Conservation (phyloP, 768 basidiomycete species). For the Pisolithus microcarpus region DNA sequence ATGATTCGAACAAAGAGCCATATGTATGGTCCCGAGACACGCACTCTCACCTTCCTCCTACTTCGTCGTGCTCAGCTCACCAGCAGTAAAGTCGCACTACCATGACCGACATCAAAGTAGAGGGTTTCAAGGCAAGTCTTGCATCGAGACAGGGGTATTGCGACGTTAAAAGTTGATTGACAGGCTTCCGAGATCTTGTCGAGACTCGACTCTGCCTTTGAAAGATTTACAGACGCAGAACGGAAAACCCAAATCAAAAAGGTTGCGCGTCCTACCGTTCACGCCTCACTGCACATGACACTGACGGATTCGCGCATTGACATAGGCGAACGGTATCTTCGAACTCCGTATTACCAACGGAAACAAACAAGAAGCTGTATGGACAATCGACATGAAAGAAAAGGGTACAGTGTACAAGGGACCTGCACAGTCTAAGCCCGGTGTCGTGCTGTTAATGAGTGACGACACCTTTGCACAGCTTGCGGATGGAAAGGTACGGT, state of each 20-base stretch:
- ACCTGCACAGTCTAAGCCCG: constrained; percentile 51
- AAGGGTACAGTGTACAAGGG: constrained; percentile 73
- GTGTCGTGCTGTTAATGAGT: constrained; percentile 73
- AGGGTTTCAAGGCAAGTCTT: constrained; percentile 62
- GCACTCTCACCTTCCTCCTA: too few relatives aligned
- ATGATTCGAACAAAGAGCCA: too few relatives aligned
- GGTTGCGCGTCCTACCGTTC: constrained; percentile 30
- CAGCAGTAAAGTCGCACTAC: constrained; percentile 2
- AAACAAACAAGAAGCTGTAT: constrained; percentile 61
- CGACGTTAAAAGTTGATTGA: background rate
- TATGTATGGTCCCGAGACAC: too few relatives aligned
- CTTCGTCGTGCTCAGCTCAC: too few relatives aligned
- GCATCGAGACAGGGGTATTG: background rate
- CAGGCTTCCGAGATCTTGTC: constrained; percentile 66
- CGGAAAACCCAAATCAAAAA: constrained; percentile 69
- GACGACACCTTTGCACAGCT: constrained; percentile 72
- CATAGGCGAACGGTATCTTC: constrained; percentile 81
- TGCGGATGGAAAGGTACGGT: constrained; percentile 60
- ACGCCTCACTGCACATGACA: background rate
- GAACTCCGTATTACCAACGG: constrained; percentile 74
- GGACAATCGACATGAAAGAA: constrained; percentile 94
- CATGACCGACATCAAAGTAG: constrained; percentile 69
- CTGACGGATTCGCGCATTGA: too few relatives aligned
- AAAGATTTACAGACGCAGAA: constrained; percentile 49
- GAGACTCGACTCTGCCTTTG: constrained; percentile 45